phyloP scores from a whole-genome alignment of 768 basidiomycete genomes.

The Mycena pura region DNA sequence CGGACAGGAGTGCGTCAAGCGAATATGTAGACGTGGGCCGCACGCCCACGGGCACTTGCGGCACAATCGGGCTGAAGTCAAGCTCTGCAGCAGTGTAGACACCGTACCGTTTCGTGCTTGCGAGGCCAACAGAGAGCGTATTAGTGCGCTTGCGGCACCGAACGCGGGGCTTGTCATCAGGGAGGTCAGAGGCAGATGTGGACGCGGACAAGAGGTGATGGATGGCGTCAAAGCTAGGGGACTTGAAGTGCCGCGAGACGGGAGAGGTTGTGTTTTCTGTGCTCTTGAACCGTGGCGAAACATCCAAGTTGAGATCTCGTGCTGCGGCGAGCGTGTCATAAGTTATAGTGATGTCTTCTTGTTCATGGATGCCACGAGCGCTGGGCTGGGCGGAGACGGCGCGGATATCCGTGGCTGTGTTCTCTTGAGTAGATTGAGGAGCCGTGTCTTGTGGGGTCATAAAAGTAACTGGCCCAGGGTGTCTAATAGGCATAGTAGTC shows the following conservation, averaged over 20 bases:
- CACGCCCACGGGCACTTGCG: not conserved
- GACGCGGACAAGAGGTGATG: conserved; percentile 18
- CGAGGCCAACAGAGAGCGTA: conserved; percentile 23
- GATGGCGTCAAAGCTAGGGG: conserved; percentile 25
- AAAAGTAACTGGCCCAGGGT: not conserved
- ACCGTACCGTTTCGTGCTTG: conserved; percentile 42
- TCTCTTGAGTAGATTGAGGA: conserved; percentile 6
- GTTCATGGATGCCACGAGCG: not conserved
- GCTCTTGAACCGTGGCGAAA: too few relatives aligned
- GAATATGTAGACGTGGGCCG: conserved; percentile 16
- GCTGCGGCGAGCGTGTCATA: not conserved
- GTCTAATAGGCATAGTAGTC: not conserved
- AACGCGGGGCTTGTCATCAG: conserved; percentile 26
- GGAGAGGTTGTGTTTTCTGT: not conserved
- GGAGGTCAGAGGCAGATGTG: not conserved
- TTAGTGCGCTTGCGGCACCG: conserved; percentile 34
- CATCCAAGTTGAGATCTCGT: too few relatives aligned
- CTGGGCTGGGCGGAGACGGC: not conserved
- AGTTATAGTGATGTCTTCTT: conserved; percentile 3
- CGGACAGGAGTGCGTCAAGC: conserved; percentile 12
- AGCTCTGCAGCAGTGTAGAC: conserved; percentile 41
- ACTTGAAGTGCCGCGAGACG: conserved; percentile 24
- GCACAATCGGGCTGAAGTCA: conserved; percentile 15
- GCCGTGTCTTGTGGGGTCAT: not conserved
- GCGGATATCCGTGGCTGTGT: not conserved